Evolutionary conservation across 768 basidiomycete species (phyloP).

Genomic region (Tremella mesenterica): DNA sequence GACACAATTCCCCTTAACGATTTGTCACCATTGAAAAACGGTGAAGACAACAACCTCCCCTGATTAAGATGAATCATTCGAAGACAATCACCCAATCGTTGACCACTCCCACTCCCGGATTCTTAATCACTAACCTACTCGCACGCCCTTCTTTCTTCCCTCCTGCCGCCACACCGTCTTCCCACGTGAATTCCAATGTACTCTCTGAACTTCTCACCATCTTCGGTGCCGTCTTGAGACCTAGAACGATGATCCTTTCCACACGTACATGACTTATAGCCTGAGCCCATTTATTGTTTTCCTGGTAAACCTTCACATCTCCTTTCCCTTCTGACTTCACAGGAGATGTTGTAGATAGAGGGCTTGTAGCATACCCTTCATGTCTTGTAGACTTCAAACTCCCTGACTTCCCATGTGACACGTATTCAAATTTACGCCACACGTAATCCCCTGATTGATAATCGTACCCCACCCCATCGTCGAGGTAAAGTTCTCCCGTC

Average conservation of each 20-base stretch:
- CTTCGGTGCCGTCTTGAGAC: constrained; percentile 57
- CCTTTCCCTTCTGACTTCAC: neutral
- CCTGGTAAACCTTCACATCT: constrained; percentile 1
- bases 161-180: constrained; percentile 53
- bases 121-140: constrained; percentile 58
- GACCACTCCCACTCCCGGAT: constrained; percentile 42
- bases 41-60: no score
- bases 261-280: constrained; percentile 62
- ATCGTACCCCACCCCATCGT: constrained; percentile 79
- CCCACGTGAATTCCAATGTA: constrained; percentile 63
- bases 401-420: constrained; percentile 45
- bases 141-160: constrained; percentile 59
- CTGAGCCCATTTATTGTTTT: constrained; percentile 60
- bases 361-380: neutral
- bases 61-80: constrained; percentile 14
- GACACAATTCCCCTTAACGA: no score
- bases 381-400: constrained; percentile 42
- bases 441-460: constrained; percentile 70
- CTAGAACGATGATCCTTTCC: constrained; percentile 72
- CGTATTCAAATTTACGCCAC: constrained; percentile 63
- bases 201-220: constrained; percentile 51
- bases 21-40: no score
- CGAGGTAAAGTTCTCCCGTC: constrained; percentile 80
- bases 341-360: neutral
- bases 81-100: constrained; percentile 46